Base-by-base conservation (phyloP, 2,329 filamentous ascomycete species). In the Exserohilum turcica region DNA sequence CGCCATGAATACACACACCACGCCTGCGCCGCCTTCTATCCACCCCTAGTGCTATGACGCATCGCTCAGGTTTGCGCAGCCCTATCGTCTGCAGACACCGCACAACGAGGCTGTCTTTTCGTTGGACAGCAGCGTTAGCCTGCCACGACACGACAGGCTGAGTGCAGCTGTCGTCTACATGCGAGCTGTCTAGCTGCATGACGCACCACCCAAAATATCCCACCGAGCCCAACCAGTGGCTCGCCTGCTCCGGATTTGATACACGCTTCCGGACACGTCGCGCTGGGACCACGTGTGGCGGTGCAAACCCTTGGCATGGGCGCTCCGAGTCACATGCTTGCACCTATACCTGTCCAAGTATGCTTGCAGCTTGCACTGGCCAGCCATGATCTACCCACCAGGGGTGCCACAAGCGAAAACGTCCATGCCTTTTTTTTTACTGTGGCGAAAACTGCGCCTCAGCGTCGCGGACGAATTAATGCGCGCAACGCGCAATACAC, bases 161-260 rank as follows among this genome's bases (percentile, higher is more conserved):
- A 66, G 63, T 52, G 43, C 58, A 64, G 42, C 54, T 61, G 53
- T 51, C 49, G 46, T 43, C 51, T 55, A 50, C 52, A 61, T 68
- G 67, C 69, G 62, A 66, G 57, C 57, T 54, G 47, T 60, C 57
- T 67, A 68, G 67, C 67, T 69, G 68, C 70, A 68, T 70, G 48
- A 63, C 54, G 55, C 56, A 60, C 32, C 60, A 59, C 60, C 64
- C 57, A 57, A 68, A 71, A 72, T 54, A 53, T 70, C 68, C 67
- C 61, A 60, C 54, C 51, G 55, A 59, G 54, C 59, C 55, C 53
- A 64, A 59, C 63, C 60, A 60, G 63, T 59, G 54, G 48, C 57
- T 61, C 46, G 33, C 43, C 52, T 40, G 36, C 32, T 52, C 54
- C 51, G 44, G 32, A 19, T 38, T 18, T 16, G 57, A 53, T 52